phyloP scores from a whole-genome alignment of 371 early-diverging fungal genomes.

The Mucor irregularis region DNA sequence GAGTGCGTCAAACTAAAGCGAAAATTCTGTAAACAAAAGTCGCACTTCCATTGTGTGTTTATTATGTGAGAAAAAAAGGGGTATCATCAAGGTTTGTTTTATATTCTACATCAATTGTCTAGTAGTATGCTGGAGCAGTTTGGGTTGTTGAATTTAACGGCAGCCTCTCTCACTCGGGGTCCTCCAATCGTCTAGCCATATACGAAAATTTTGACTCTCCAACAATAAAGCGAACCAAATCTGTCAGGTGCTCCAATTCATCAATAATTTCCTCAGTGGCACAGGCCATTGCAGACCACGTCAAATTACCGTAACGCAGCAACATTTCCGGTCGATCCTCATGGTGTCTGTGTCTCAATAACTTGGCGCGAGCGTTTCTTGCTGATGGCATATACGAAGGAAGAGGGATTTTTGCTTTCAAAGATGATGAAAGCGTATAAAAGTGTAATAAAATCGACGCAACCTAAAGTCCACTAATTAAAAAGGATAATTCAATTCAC shows the following conservation, averaged over 20 bases:
- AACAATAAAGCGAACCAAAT: constrained; percentile 36
- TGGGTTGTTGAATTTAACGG: too few relatives aligned
- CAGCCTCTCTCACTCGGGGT: too few relatives aligned
- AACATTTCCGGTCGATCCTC: constrained; percentile 5
- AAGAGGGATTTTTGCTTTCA: constrained; percentile 52
- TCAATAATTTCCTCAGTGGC: constrained; percentile 55
- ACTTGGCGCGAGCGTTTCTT: constrained; percentile 43
- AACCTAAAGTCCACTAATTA: constrained; percentile 16
- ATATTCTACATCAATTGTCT: too few relatives aligned
- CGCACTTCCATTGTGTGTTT: too few relatives aligned
- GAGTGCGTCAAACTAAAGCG: too few relatives aligned
- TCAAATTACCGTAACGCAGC: constrained; percentile 30
- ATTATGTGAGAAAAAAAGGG: too few relatives aligned
- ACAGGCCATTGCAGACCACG: constrained; percentile 45
- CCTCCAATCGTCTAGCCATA: constrained; percentile 28
- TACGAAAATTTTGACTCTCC: constrained; percentile 36
- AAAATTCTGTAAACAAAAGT: too few relatives aligned
- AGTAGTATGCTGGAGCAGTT: too few relatives aligned
- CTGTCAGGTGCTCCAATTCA: constrained; percentile 46
- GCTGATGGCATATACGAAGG: constrained; percentile 60
- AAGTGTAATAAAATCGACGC: constrained; percentile 47
- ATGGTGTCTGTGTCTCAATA: constrained; percentile 26
- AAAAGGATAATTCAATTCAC: background rate
- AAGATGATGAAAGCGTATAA: constrained; percentile 51
- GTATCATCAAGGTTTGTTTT: too few relatives aligned